These are phyloP conservation scores for Capsicum rhomboideum DNA, from an alignment of 257 asterid genomes.

Conservation along the genomic window DNA sequence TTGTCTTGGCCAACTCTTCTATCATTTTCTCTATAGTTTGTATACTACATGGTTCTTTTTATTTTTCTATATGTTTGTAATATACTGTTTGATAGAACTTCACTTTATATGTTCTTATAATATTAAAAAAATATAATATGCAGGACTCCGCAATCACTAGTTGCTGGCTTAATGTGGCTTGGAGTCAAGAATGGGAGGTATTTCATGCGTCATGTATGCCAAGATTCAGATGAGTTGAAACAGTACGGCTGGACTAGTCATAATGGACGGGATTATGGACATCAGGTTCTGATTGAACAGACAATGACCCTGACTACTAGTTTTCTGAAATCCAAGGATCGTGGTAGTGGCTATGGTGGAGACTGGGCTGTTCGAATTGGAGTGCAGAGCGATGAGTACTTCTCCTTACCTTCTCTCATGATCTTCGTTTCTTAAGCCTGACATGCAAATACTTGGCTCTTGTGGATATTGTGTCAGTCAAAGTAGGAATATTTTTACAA, in stretches of 20 bases:
- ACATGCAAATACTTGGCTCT: not conserved
- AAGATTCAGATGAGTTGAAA: conserved; percentile 78
- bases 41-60: not conserved
- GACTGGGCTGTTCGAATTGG: conserved; percentile 89
- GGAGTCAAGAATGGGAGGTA: conserved; percentile 83
- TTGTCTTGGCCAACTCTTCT: not conserved
- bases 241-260: conserved; percentile 92
- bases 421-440: conserved; percentile 7
- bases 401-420: conserved; percentile 18
- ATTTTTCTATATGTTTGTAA: not conserved
- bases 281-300: conserved; percentile 71
- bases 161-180: conserved; percentile 97
- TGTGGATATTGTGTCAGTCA: not conserved
- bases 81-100: not conserved
- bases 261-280: conserved; percentile 93
- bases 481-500: not conserved
- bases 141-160: conserved; percentile 88
- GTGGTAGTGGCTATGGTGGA: conserved; percentile 92
- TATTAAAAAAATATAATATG: conserved; percentile 30
- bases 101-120: conserved; percentile 3
- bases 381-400: conserved; percentile 58
- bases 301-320: conserved; percentile 65
- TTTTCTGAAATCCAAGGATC: conserved; percentile 71
- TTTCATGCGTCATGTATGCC: conserved; percentile 82
- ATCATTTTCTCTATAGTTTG: not conserved